Base-by-base conservation (phyloP, 1,284 basidiomycete genomes). In the Rhodotorula sp. region DNA sequence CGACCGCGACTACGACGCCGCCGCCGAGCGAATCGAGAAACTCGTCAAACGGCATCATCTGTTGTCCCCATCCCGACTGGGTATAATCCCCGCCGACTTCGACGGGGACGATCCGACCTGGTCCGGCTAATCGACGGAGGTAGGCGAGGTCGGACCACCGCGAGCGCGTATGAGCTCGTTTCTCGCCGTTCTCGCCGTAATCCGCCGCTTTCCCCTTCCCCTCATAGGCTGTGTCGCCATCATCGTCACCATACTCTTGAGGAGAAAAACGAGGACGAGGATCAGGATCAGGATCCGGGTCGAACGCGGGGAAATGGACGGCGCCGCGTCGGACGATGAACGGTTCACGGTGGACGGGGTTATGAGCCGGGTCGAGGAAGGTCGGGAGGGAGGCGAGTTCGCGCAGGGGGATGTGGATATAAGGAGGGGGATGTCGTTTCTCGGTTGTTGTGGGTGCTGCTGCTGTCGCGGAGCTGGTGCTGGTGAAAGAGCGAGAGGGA, bases 51-150 rank as follows among this genome's bases (percentile, higher is more conserved):
- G 81, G 78, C 80, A 97, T 87, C 69, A 98, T 85, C 71, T 83
- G 83, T 81, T 97, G 96, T 0, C 86, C 86, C 96, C 96, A 99
- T 60, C 87, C 87, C 29, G 87, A 86, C 20, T 85, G 84, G 48
- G 91, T 87, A 81, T 99, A 99, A 79, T 93, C 90, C 59, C 83
- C 81, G 5, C 96, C 96, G 39, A 96, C 84, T 81, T 99, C 96
- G 16, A 98, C 88, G 7, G 96, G 96, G 1, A 98, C 91, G 14
- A 92, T 82, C 21, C 96, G 86, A 5, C 90, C 93, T 47, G 86
- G 87, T 15, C 94, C 94, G 3, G 87, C 87, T 3, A 86, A 81
- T 8, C 83, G 81, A 31, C 85, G 84, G 1, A 97, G 85, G 80
- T 97, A 96, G 0, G 83, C 79, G 15, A 84, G 81, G 43, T 86